Evolutionary conservation across 1,139 yeast species (phyloP).

Genomic region (Nematodospora anomalae): DNA sequence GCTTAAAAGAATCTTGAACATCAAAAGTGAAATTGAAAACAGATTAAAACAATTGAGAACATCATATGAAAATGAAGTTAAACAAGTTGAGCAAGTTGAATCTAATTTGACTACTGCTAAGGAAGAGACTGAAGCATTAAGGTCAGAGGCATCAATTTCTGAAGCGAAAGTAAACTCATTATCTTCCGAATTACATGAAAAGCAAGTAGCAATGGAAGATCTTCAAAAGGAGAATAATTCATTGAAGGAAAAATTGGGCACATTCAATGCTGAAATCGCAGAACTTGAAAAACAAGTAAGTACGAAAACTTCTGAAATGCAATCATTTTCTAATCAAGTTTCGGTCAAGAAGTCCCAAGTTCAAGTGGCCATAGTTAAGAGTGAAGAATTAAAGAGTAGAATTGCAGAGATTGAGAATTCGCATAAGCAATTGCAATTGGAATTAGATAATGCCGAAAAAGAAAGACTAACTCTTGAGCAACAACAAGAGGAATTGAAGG

Average conservation of each 20-base stretch:
- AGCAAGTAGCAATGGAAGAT: slow-evolving; percentile 59
- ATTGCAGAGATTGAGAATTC: slow-evolving; percentile 29
- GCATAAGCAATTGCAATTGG: slow-evolving; percentile 25
- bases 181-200: slow-evolving; percentile 63
- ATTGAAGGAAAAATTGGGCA: slow-evolving; percentile 66
- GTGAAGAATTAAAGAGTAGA: slow-evolving; percentile 41
- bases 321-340: slow-evolving; percentile 60
- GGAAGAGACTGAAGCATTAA: slow-evolving; percentile 69
- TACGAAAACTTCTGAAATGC: slow-evolving; percentile 50
- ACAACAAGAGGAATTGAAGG: slow-evolving; percentile 26
- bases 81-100: slow-evolving; percentile 73
- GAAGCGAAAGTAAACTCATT: slow-evolving; percentile 81
- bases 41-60: slow-evolving; percentile 66
- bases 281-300: slow-evolving; percentile 59
- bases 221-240: slow-evolving; percentile 66
- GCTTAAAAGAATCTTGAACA: slow-evolving; percentile 58
- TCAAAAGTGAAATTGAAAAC: slow-evolving; percentile 69
- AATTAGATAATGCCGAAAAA: slow-evolving; percentile 25
- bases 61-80: slow-evolving; percentile 76
- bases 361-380: slow-evolving; percentile 58
- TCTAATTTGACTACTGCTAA: slow-evolving; percentile 55
- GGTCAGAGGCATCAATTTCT: slow-evolving; percentile 73
- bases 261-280: slow-evolving; percentile 63
- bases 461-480: slow-evolving; percentile 30
- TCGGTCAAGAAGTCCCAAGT: slow-evolving; percentile 71